Evolutionary conservation across 2,329 filamentous ascomycete species (phyloP).

Genomic region (Epichloe hybrida): DNA sequence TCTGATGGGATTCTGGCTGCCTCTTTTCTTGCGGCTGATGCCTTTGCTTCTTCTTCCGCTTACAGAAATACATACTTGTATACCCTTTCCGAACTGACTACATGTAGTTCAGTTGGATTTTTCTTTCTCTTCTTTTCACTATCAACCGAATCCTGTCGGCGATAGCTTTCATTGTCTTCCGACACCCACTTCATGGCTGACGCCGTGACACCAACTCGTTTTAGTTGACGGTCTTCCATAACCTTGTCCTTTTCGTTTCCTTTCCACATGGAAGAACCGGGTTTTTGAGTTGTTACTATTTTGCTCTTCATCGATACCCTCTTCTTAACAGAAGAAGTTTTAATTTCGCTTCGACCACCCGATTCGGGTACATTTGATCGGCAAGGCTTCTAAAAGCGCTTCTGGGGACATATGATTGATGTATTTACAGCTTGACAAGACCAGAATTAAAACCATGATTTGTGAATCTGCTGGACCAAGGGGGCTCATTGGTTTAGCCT

Average conservation of each 20-base stretch:
- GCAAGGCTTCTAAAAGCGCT: constrained; percentile 3
- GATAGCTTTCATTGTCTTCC: constrained; percentile 23
- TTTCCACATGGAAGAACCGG: not conserved
- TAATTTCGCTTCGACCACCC: not conserved
- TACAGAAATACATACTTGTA: constrained; percentile 8
- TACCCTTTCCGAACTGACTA: not conserved
- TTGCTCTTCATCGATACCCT: constrained; percentile 11
- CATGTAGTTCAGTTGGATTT: constrained; percentile 1
- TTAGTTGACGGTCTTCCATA: not conserved
- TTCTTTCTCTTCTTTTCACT: constrained; percentile 12
- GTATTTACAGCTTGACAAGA: constrained; percentile 1
- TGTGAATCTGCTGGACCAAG: not conserved
- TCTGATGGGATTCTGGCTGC: not conserved
- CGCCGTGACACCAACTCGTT: not conserved
- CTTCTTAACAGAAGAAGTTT: constrained; percentile 5
- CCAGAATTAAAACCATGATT: not conserved
- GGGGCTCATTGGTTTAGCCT: not conserved
- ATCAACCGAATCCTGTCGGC: constrained; percentile 17
- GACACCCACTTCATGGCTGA: not conserved
- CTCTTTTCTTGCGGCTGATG: not conserved
- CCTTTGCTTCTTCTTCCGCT: not conserved
- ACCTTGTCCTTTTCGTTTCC: not conserved
- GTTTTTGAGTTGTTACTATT: not conserved
- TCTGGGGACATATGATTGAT: constrained; percentile 5
- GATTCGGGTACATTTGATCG: not conserved